Evolutionary conservation across 2,329 filamentous ascomycete species (phyloP).

Genomic region (Huntiella savannae): DNA sequence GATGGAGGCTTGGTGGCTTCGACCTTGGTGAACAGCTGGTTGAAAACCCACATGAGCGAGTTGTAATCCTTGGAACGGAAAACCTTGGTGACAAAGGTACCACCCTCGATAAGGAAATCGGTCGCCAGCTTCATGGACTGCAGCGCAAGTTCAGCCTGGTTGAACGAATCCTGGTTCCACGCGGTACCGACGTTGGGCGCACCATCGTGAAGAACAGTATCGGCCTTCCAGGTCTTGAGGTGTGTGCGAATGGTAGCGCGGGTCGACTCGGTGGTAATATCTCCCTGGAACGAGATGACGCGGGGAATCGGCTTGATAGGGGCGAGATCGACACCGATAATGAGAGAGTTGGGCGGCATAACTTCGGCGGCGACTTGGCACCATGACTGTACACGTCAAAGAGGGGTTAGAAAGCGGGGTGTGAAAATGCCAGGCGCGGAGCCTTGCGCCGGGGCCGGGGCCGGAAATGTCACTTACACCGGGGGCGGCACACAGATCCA

Average conservation of each 20-base stretch:
- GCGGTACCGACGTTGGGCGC: conserved; percentile 95
- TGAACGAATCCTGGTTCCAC: conserved; percentile 97
- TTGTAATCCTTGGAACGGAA: conserved; percentile 97
- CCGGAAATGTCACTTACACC: conserved; percentile 40
- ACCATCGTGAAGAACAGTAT: conserved; percentile 89
- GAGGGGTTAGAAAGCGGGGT: conserved; percentile 15
- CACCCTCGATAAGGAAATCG: conserved; percentile 75
- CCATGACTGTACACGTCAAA: conserved; percentile 46
- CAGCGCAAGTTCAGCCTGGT: conserved; percentile 80
- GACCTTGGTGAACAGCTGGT: conserved; percentile 86
- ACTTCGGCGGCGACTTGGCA: conserved; percentile 90
- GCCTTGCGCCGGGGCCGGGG: not conserved
- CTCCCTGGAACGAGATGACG: conserved; percentile 89
- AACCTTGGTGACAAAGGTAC: conserved; percentile 91
- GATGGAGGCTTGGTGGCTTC: conserved; percentile 95
- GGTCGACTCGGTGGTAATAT: conserved; percentile 95
- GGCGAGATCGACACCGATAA: conserved; percentile 81
- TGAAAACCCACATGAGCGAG: conserved; percentile 87
- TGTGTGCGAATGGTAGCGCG: conserved; percentile 75
- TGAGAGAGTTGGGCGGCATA: conserved; percentile 78
- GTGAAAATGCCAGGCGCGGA: not conserved
- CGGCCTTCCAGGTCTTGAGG: conserved; percentile 88
- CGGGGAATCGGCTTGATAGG: conserved; percentile 92
- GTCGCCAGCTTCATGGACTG: conserved; percentile 86
- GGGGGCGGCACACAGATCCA: conserved; percentile 94